Evolutionary conservation across 768 basidiomycete genomes (phyloP).

Genomic region (Coprinopsis strossmayeri): DNA sequence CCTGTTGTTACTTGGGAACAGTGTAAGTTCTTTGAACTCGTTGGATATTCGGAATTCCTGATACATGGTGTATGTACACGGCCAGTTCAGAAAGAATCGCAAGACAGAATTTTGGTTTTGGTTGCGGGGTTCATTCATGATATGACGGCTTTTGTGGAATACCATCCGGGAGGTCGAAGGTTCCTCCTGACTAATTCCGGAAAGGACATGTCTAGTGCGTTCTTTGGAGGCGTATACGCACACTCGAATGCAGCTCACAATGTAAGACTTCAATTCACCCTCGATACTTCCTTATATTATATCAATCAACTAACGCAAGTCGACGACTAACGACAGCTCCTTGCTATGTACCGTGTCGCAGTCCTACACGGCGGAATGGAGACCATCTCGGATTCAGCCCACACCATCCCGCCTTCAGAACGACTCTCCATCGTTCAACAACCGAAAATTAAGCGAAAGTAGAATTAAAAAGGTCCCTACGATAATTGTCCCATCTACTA

Average conservation of each 20-base stretch:
- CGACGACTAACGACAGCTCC: conserved; percentile 35
- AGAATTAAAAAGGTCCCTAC: no score
- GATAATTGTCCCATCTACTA: no score
- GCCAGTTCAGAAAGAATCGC: conserved; percentile 64
- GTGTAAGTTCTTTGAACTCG: conserved; percentile 38
- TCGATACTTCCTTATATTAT: no score
- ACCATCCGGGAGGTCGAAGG: conserved; percentile 73
- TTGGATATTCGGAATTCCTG: neutral
- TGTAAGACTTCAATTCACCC: conserved; percentile 30
- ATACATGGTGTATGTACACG: neutral
- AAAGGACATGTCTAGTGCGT: conserved; percentile 79
- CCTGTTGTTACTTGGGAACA: conserved; percentile 80
- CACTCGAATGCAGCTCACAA: conserved; percentile 84
- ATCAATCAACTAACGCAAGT: no score
- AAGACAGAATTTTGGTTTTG: conserved; percentile 55
- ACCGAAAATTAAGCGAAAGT: neutral
- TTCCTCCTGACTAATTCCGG: conserved; percentile 57
- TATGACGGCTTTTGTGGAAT: conserved; percentile 60
- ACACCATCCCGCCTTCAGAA: conserved; percentile 11
- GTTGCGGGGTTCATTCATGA: conserved; percentile 89
- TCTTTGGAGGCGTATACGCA: conserved; percentile 79
- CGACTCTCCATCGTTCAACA: conserved; percentile 10
- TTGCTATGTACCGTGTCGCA: conserved; percentile 48
- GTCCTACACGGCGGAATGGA: conserved; percentile 21
- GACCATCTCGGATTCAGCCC: conserved; percentile 9